phyloP scores from a whole-genome alignment of 495 filamentous ascomycete species.

The Aspergillus kassunensis region DNA sequence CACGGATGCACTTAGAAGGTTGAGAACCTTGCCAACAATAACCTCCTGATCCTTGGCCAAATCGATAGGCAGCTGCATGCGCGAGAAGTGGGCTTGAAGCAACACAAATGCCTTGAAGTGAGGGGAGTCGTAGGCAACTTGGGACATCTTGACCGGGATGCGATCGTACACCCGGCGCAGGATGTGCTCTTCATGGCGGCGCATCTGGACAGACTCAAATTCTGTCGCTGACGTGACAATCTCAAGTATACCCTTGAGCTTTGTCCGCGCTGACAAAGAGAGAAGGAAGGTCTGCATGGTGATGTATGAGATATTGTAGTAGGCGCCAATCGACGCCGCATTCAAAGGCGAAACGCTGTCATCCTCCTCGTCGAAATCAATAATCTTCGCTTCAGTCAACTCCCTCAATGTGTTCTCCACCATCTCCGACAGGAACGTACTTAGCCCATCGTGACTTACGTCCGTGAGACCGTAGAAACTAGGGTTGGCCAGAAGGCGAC shows the following conservation, averaged over 20 bases:
- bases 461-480: slow-evolving; percentile 93
- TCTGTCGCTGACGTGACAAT: slow-evolving; percentile 97
- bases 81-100: slow-evolving; percentile 93
- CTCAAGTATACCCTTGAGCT: slow-evolving; percentile 93
- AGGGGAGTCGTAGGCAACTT: slow-evolving; percentile 81
- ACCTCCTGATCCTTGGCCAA: slow-evolving; percentile 95
- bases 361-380: slow-evolving; percentile 95
- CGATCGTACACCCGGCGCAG: slow-evolving; percentile 92
- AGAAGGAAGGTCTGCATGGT: slow-evolving; percentile 99
- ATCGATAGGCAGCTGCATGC: slow-evolving; percentile 93
- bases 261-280: slow-evolving; percentile 82
- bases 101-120: slow-evolving; percentile 98
- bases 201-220: slow-evolving; percentile 92
- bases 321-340: slow-evolving; percentile 94
- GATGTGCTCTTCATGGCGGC: slow-evolving; percentile 85
- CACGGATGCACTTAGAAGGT: slow-evolving; percentile 84
- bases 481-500: slow-evolving; percentile 92
- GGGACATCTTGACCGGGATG: slow-evolving; percentile 88
- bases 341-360: slow-evolving; percentile 87
- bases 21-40: slow-evolving; percentile 79
- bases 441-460: slow-evolving; percentile 87
- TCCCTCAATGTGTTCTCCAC: slow-evolving; percentile 93
- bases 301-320: slow-evolving; percentile 99
- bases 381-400: slow-evolving; percentile 87
- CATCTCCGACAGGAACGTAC: slow-evolving; percentile 89